Base-by-base conservation (phyloP, 2,329 filamentous ascomycete species). In the Colletotrichum sidae region DNA sequence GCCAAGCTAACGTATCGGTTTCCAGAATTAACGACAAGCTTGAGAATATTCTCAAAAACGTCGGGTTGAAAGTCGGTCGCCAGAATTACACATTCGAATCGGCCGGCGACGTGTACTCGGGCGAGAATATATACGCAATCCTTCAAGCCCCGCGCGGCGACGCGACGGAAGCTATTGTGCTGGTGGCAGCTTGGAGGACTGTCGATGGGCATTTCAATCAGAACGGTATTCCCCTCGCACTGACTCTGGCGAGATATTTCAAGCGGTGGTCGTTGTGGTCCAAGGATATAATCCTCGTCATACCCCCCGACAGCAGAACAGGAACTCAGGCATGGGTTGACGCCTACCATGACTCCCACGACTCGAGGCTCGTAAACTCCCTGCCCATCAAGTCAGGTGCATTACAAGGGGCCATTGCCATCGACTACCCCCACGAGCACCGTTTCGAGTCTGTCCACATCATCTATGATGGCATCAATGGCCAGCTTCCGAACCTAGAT, bases 181-280 rank as follows among this genome's bases (percentile, higher is more conserved):
- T 99, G 44, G 90, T 97, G 15, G 94, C 92, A 33, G 90, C 94
- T 2, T 97, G 94, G 93, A 89, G 85, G 74, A 97, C 94, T 70
- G 90, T 92, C 70, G 87, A 93, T 60, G 89, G 87, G 34, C 85
- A 91, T 70, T 79, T 94, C 70, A 99, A 99, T 79, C 86, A 90
- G 69, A 96, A 94, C 67, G 96, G 95, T 15, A 90, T 99, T 6
- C 90, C 94, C 8, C 85, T 99, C 38, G 90, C 94, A 2, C 81
- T 99, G 72, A 94, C 95, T 0, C 80, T 99, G 70, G 92, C 93
- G 35, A 88, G 96, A 70, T 99, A 99, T 79, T 98, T 99, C 81
- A 97, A 96, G 79, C 88, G 92, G 52, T 99, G 96, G 96, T 97
- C 94, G 57, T 85, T 99, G 35, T 99, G 96, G 96, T 97, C 94